These are phyloP conservation scores for Torulaspora quercuum DNA, from an alignment of 805 yeast species.

Conservation along the genomic window DNA sequence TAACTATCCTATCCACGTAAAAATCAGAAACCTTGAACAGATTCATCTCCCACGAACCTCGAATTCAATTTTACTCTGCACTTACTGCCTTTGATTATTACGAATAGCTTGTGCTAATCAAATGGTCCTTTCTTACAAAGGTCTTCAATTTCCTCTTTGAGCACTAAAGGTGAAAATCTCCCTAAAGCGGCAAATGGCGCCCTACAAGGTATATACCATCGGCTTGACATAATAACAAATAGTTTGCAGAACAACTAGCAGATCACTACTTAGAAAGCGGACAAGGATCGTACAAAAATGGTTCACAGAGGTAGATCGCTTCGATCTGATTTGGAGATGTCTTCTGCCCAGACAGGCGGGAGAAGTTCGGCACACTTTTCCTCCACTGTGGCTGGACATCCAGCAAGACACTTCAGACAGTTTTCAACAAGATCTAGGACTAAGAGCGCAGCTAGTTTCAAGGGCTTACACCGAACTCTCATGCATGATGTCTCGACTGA, in stretches of 20 bases:
- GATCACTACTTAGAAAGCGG: constrained; percentile 1
- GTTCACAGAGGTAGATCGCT: constrained; percentile 21
- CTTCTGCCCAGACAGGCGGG: constrained; percentile 13
- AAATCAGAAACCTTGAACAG: constrained; percentile 45
- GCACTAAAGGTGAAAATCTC: too few species aligned
- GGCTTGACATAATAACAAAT: too few species aligned
- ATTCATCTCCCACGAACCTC: constrained; percentile 48
- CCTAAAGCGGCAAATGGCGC: too few species aligned
- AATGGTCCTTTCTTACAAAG: too few species aligned
- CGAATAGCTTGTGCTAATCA: too few species aligned
- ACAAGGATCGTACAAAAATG: constrained; percentile 14
- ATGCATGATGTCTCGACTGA: constrained; percentile 28
- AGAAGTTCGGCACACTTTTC: constrained; percentile 10
- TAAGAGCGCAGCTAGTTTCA: constrained; percentile 35
- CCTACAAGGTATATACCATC: too few species aligned
- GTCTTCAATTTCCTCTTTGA: too few species aligned
- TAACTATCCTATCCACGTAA: constrained; percentile 42
- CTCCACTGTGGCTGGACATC: constrained; percentile 15
- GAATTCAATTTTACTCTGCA: too few species aligned
- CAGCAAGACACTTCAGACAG: constrained; percentile 23
- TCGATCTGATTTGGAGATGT: constrained; percentile 17
- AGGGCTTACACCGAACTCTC: constrained; percentile 30
- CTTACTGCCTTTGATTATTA: too few species aligned
- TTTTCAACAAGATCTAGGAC: constrained; percentile 35
- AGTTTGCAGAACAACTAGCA: too few species aligned